A percentile compares a stretch with the other conserved stretches of the same genome.
Conservation (phyloP, 2,329 filamentous ascomycete genomes). For the Aspergillus sp. region DNA sequence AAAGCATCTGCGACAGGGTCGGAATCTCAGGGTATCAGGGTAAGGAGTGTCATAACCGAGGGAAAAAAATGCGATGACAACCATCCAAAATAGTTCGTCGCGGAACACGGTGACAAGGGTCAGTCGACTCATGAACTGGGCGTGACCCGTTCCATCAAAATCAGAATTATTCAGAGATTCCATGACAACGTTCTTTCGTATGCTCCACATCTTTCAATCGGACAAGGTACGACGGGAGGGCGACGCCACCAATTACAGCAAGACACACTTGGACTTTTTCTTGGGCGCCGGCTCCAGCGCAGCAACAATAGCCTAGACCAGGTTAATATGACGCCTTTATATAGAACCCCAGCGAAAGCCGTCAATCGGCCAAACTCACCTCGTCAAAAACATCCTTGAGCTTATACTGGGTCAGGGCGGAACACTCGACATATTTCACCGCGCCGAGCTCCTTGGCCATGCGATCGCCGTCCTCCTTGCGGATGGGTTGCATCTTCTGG, state of each 20-base stretch:
- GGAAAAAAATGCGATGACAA: constrained; percentile 3
- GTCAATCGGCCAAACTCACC: constrained; percentile 53
- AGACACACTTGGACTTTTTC: constrained; percentile 71
- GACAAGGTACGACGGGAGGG: background rate
- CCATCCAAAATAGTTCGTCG: constrained; percentile 4
- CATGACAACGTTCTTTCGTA: background rate
- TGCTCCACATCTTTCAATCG: constrained; percentile 4
- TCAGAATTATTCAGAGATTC: background rate
- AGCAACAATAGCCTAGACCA: constrained; percentile 80
- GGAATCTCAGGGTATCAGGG: constrained; percentile 8
- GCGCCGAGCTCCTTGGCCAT: constrained; percentile 98
- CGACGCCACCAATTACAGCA: constrained; percentile 54
- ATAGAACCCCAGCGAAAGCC: background rate
- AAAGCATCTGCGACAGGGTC: constrained; percentile 6
- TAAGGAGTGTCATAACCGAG: constrained; percentile 6
- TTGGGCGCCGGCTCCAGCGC: constrained; percentile 84
- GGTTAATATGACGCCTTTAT: constrained; percentile 3
- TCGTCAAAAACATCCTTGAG: constrained; percentile 99
- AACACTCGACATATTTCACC: constrained; percentile 98
- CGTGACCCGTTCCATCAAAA: background rate
- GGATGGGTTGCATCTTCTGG: constrained; percentile 93
- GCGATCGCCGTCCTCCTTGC: constrained; percentile 86
- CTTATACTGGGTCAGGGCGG: constrained; percentile 95
- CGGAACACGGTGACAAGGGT: constrained; percentile 1
- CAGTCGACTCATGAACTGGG: constrained; percentile 1